A percentile compares a stretch with the other conserved stretches of the same genome.
phyloP scores from a whole-genome alignment of 495 filamentous ascomycete species.

The Evansstolkia leycettana region DNA sequence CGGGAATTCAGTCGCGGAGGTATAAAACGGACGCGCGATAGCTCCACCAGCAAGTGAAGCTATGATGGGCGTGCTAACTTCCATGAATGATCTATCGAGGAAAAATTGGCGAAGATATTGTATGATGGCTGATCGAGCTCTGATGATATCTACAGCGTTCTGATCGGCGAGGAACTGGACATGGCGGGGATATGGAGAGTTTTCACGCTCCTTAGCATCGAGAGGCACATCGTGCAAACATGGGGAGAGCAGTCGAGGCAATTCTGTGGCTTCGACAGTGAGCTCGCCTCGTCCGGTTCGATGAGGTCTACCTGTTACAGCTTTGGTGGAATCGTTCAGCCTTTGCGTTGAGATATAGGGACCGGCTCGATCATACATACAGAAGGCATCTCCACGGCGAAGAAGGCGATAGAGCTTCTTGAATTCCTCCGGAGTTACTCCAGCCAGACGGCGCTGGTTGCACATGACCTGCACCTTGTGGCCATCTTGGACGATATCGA shows the following conservation, averaged over 20 bases:
- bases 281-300: conserved; percentile 66
- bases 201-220: conserved; percentile 51
- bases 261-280: conserved; percentile 50
- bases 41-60: conserved; percentile 68
- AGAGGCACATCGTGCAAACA: conserved; percentile 64
- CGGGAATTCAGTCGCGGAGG: conserved; percentile 56
- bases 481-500: conserved; percentile 64
- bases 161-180: conserved; percentile 70
- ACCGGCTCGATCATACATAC: conserved; percentile 33
- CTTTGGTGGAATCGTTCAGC: conserved; percentile 15
- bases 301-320: conserved; percentile 58
- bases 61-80: conserved; percentile 85
- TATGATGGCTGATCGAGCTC: conserved; percentile 61
- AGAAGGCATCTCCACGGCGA: conserved; percentile 65
- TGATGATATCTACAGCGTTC: conserved; percentile 50
- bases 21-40: conserved; percentile 73
- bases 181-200: conserved; percentile 54
- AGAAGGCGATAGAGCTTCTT: conserved; percentile 45
- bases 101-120: conserved; percentile 65
- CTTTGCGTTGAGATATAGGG: not conserved
- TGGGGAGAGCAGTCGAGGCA: conserved; percentile 64
- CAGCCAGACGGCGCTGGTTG: conserved; percentile 46
- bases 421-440: conserved; percentile 35
- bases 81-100: conserved; percentile 55
- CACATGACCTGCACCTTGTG: conserved; percentile 60